phyloP scores from a whole-genome alignment of 106 monocot genomes.

The Triglochin maritima region DNA sequence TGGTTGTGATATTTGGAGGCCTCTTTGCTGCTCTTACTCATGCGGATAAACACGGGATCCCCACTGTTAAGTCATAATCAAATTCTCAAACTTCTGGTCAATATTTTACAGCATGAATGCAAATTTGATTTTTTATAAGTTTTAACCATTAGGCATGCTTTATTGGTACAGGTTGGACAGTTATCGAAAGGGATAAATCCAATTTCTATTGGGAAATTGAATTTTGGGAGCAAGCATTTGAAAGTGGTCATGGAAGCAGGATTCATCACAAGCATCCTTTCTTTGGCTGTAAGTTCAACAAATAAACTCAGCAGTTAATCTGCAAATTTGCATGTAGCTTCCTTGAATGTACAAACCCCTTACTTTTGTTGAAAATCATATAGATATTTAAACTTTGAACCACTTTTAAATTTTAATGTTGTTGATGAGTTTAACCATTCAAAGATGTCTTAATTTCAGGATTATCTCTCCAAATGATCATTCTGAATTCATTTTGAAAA shows the following conservation, averaged over 20 bases:
- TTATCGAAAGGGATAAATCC: slow-evolving; percentile 86
- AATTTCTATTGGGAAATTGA: slow-evolving; percentile 35
- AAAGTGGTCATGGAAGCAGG: slow-evolving; percentile 40
- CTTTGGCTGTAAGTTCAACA: slow-evolving; percentile 47
- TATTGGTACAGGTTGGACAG: slow-evolving; percentile 45
- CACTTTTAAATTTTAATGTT: too few relatives aligned
- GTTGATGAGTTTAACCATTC: too few relatives aligned
- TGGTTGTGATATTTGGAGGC: slow-evolving; percentile 58
- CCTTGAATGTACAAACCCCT: too few relatives aligned
- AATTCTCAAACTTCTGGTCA: too few relatives aligned
- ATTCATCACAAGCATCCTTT: slow-evolving; percentile 49
- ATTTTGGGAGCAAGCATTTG: slow-evolving; percentile 34
- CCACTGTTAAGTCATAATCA: slow-evolving; percentile 29
- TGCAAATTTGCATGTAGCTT: background rate
- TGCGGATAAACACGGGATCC: slow-evolving; percentile 59
- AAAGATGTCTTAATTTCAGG: background rate
- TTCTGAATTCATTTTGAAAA: too few relatives aligned
- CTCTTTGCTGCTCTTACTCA: slow-evolving; percentile 39
- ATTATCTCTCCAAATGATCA: background rate
- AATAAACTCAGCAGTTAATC: background rate
- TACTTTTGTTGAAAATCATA: too few relatives aligned
- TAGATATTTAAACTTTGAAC: too few relatives aligned
- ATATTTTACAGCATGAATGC: too few relatives aligned
- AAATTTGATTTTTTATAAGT: background rate
- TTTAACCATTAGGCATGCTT: background rate